Evolutionary conservation across 208 protist genomes (phyloP).

Genomic region (Trypanosoma rangeli): DNA sequence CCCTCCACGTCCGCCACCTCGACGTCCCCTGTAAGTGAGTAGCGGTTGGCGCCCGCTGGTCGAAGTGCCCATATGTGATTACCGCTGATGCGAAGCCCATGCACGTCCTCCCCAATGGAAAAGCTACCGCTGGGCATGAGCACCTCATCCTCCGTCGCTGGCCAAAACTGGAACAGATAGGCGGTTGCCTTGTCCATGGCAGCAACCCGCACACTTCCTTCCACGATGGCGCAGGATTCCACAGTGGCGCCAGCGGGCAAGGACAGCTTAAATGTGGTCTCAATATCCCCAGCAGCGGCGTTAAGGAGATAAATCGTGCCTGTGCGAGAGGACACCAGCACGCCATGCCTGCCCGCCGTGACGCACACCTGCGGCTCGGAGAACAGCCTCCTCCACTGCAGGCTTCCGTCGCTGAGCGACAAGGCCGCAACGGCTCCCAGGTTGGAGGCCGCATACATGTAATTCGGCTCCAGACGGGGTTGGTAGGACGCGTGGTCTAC

Average conservation of each 20-base stretch:
- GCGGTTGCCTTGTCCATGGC: conserved; percentile 29
- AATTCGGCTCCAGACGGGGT: conserved; percentile 26
- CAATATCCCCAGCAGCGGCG: conserved; percentile 46
- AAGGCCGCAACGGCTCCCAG: conserved; percentile 76
- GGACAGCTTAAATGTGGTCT: conserved; percentile 47
- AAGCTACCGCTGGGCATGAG: conserved; percentile 3
- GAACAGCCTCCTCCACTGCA: conserved; percentile 65
- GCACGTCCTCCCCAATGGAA: conserved; percentile 8
- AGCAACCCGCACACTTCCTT: conserved; percentile 33
- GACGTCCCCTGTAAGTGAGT: conserved; percentile 15
- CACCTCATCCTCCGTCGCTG: conserved; percentile 17
- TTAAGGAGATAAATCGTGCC: conserved; percentile 59
- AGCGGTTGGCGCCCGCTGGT: conserved; percentile 4
- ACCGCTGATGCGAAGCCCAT: conserved; percentile 3
- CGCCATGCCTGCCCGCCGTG: conserved; percentile 25
- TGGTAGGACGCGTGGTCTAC: conserved; percentile 61
- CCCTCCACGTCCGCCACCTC: conserved; percentile 9
- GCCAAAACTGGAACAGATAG: conserved; percentile 41
- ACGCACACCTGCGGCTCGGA: conserved; percentile 56
- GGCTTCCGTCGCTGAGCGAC: conserved; percentile 28
- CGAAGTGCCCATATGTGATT: conserved; percentile 22
- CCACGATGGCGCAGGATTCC: conserved; percentile 39
- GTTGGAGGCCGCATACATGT: conserved; percentile 54
- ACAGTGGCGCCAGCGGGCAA: conserved; percentile 27
- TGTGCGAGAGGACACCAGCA: conserved; percentile 44